phyloP scores from a whole-genome alignment of 371 early-diverging fungal species.

The Rhizopus stolonifer region DNA sequence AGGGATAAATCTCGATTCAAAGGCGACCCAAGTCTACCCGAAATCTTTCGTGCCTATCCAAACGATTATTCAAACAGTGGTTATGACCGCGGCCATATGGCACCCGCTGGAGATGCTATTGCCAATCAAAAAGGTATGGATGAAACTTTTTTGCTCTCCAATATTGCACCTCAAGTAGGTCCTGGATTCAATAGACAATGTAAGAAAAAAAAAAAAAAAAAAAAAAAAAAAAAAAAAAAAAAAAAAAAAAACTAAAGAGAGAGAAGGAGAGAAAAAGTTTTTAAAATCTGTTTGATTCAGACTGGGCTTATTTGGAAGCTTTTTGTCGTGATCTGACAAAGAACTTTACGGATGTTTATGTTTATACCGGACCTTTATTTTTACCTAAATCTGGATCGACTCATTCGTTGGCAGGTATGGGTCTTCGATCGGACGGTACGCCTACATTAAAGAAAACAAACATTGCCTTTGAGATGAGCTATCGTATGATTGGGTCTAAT shows the following conservation, averaged over 20 bases:
- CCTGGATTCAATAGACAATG: conserved; percentile 79
- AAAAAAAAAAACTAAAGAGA: no score
- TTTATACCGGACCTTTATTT: conserved; percentile 78
- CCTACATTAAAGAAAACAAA: no score
- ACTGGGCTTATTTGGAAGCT: conserved; percentile 77
- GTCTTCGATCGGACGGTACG: background rate
- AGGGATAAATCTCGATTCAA: conserved; percentile 64
- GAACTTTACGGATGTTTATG: conserved; percentile 68
- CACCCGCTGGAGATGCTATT: conserved; percentile 75
- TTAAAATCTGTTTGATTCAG: no score
- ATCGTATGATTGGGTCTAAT: conserved; percentile 74
- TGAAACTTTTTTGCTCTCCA: conserved; percentile 73
- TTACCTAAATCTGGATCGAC: conserved; percentile 41
- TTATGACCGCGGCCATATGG: conserved; percentile 84
- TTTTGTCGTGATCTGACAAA: conserved; percentile 69
- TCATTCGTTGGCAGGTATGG: conserved; percentile 1
- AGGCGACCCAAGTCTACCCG: conserved; percentile 62
- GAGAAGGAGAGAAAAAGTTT: no score
- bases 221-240: no score
- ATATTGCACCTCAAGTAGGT: conserved; percentile 82
- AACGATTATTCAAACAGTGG: conserved; percentile 70
- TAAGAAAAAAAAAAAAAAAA: no score
- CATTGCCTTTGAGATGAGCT: conserved; percentile 43
- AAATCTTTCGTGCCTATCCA: conserved; percentile 59
- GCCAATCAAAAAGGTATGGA: conserved; percentile 63